These are phyloP conservation scores for Exophiala lecanii-corni DNA, from an alignment of 2,329 filamentous ascomycete species.

Conservation along the genomic window DNA sequence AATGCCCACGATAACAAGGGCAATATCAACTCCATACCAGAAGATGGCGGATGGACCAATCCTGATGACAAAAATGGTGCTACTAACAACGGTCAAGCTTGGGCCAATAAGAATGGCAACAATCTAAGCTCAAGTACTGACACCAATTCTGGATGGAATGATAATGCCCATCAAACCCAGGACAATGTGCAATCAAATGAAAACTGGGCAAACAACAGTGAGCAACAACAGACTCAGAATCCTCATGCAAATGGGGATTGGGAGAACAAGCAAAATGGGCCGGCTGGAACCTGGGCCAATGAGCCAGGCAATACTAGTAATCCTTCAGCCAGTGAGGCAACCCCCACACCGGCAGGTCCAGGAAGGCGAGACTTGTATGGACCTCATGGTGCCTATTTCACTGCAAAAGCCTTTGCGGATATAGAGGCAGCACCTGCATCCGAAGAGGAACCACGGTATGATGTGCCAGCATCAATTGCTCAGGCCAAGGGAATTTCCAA, in stretches of 20 bases:
- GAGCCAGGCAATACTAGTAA: constrained; percentile 3
- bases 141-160: not conserved
- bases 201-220: not conserved
- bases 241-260: not conserved
- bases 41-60: too few species aligned
- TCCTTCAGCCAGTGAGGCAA: not conserved
- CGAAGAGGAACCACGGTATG: constrained; percentile 26
- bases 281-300: constrained; percentile 1
- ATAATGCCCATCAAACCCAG: not conserved
- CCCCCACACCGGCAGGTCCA: not conserved
- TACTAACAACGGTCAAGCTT: constrained; percentile 1
- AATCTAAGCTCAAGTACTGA: not conserved
- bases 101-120: constrained; percentile 9
- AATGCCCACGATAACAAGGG: too few species aligned
- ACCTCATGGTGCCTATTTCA: constrained; percentile 25
- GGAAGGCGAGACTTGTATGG: constrained; percentile 19
- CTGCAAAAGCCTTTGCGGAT: constrained; percentile 10
- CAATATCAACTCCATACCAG: too few species aligned
- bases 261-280: not conserved
- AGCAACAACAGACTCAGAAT: not conserved
- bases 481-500: constrained; percentile 22
- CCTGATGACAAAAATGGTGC: not conserved
- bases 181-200: not conserved
- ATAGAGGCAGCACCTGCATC: constrained; percentile 11
- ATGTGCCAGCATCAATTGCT: constrained; percentile 22